Conservation (phyloP, 306 rosid genomes). For the Astragalus membranaceus region DNA sequence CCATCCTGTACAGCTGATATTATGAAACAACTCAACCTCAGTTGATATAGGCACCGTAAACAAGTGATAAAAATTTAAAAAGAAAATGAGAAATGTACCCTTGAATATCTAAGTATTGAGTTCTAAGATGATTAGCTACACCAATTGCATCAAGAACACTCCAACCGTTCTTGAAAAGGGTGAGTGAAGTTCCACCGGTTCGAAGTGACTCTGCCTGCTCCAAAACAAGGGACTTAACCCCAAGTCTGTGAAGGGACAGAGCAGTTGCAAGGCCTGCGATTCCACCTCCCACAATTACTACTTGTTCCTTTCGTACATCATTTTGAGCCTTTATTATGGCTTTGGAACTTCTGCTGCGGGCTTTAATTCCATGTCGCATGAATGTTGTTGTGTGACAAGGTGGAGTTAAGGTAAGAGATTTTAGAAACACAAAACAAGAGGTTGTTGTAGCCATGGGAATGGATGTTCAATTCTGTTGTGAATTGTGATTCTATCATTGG, state of each 20-base stretch:
- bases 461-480: conserved; percentile 1
- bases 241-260: conserved; percentile 81
- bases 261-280: conserved; percentile 80
- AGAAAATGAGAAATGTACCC: conserved; percentile 33
- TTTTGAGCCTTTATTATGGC: conserved; percentile 39
- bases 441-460: conserved; percentile 30
- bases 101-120: conserved; percentile 70
- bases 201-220: conserved; percentile 35
- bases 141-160: conserved; percentile 82
- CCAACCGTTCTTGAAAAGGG: conserved; percentile 93
- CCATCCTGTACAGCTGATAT: conserved; percentile 83
- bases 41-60: background rate
- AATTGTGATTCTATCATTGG: too few species aligned
- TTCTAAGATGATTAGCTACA: conserved; percentile 67
- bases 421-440: conserved; percentile 29
- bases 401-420: conserved; percentile 1
- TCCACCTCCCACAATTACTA: conserved; percentile 64
- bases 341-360: conserved; percentile 7
- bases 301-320: conserved; percentile 35
- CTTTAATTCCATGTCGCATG: conserved; percentile 2
- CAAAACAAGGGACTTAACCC: conserved; percentile 43
- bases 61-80: background rate
- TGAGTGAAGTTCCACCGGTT: conserved; percentile 76
- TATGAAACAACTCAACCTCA: conserved; percentile 47
- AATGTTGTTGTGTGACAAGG: conserved; percentile 4